Evolutionary conservation across 2,329 filamentous ascomycete genomes (phyloP).

Genomic region (Penicillium sclerotigenum): DNA sequence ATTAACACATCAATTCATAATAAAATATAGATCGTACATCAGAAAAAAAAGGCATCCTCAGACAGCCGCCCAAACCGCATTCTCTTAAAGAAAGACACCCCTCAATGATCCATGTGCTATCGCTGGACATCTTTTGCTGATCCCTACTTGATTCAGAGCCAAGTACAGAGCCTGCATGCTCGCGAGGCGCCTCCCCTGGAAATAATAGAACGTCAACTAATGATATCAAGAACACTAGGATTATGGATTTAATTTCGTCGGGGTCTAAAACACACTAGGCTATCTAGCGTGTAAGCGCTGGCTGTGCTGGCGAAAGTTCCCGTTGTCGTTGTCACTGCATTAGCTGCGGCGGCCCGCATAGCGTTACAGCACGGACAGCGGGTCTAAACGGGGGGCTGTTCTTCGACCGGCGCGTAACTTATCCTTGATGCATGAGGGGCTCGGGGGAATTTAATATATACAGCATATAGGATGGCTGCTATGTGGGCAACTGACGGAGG

Average conservation of each 20-base stretch:
- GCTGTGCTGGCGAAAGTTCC: constrained; percentile 1
- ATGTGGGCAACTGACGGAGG: background rate
- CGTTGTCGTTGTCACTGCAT: constrained; percentile 6
- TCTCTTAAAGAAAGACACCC: constrained; percentile 1
- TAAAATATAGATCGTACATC: background rate
- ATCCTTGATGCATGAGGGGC: background rate
- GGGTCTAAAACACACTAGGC: constrained; percentile 8
- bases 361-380: constrained; percentile 4
- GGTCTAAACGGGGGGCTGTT: constrained; percentile 1
- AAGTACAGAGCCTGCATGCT: background rate
- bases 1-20: constrained; percentile 2
- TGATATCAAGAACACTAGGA: background rate
- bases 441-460: background rate
- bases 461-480: background rate
- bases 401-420: background rate
- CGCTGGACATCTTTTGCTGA: background rate
- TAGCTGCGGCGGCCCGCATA: constrained; percentile 14
- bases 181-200: background rate
- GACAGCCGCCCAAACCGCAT: background rate
- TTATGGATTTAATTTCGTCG: background rate
- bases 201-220: background rate
- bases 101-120: background rate
- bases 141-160: background rate
- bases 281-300: constrained; percentile 15
- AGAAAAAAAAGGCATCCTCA: background rate